phyloP scores from a whole-genome alignment of 257 asterid species.

The Lantana camara region DNA sequence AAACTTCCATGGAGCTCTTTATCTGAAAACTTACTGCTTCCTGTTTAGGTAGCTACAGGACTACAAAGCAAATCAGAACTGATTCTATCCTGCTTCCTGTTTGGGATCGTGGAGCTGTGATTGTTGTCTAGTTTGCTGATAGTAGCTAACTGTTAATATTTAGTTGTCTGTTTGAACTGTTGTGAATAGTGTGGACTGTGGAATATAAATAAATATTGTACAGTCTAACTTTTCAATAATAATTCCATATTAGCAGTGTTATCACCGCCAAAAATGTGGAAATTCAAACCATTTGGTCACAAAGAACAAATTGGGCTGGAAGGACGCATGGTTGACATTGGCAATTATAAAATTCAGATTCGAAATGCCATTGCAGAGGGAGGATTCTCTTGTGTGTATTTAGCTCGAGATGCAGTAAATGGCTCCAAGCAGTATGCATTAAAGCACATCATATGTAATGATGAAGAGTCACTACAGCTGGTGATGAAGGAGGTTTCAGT shows the following conservation, averaged over 20 bases:
- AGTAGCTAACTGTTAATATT: too few species aligned
- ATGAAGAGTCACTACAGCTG: conserved; percentile 77
- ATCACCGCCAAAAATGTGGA: conserved; percentile 74
- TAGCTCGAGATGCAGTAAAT: conserved; percentile 78
- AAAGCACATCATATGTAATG: conserved; percentile 91
- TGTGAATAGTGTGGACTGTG: too few species aligned
- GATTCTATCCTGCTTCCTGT: too few species aligned
- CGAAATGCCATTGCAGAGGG: conserved; percentile 93
- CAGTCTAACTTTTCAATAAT: conserved; percentile 8
- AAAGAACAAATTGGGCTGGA: conserved; percentile 96
- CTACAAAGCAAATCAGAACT: too few species aligned
- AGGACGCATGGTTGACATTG: conserved; percentile 86
- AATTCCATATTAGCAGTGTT: conserved; percentile 40
- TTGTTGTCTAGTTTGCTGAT: too few species aligned
- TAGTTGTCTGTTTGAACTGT: too few species aligned
- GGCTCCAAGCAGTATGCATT: conserved; percentile 90
- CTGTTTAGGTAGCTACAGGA: too few species aligned
- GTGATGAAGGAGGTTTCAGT: conserved; percentile 82
- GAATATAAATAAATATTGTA: neutral
- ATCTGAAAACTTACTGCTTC: too few species aligned
- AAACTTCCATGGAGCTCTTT: too few species aligned
- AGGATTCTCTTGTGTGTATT: conserved; percentile 92
- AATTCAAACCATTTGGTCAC: conserved; percentile 77
- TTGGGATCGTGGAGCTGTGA: too few species aligned
- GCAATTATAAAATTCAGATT: conserved; percentile 79